phyloP scores from a whole-genome alignment of 805 yeast genomes.

The Yarrowia alimentaria region DNA sequence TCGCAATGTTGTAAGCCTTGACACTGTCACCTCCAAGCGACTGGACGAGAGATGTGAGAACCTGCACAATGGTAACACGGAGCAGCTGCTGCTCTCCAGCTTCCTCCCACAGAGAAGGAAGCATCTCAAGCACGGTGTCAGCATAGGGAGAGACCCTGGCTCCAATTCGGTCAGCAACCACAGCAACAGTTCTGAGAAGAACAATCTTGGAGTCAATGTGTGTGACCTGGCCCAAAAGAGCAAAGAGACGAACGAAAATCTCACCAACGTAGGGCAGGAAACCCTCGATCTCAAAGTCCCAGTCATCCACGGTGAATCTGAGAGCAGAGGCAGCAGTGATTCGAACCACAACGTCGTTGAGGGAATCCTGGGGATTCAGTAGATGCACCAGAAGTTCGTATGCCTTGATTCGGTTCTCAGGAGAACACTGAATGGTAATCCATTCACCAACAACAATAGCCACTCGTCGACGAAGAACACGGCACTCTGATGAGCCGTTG shows the following conservation, averaged over 20 bases:
- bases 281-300: conserved; percentile 71
- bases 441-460: conserved; percentile 78
- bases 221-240: conserved; percentile 49
- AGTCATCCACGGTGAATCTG: conserved; percentile 70
- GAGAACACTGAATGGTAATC: conserved; percentile 65
- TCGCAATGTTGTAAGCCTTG: conserved; percentile 33
- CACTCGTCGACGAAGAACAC: conserved; percentile 71
- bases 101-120: conserved; percentile 77
- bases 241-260: conserved; percentile 51
- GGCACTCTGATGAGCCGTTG: conserved; percentile 49
- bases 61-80: conserved; percentile 42
- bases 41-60: conserved; percentile 38
- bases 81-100: conserved; percentile 45
- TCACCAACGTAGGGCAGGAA: conserved; percentile 65
- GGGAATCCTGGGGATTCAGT: conserved; percentile 47
- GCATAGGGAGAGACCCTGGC: conserved; percentile 36
- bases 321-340: conserved; percentile 72
- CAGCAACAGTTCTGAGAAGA: conserved; percentile 64
- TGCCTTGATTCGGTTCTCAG: conserved; percentile 54
- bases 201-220: conserved; percentile 75
- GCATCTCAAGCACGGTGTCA: conserved; percentile 41
- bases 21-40: conserved; percentile 34
- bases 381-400: conserved; percentile 57
- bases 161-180: conserved; percentile 45
- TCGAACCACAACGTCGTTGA: conserved; percentile 76